A percentile compares a stretch with the other conserved stretches of the same genome.
These are phyloP conservation scores for Circinella minor DNA, from an alignment of 371 early-diverging fungal genomes.

Conservation along the genomic window DNA sequence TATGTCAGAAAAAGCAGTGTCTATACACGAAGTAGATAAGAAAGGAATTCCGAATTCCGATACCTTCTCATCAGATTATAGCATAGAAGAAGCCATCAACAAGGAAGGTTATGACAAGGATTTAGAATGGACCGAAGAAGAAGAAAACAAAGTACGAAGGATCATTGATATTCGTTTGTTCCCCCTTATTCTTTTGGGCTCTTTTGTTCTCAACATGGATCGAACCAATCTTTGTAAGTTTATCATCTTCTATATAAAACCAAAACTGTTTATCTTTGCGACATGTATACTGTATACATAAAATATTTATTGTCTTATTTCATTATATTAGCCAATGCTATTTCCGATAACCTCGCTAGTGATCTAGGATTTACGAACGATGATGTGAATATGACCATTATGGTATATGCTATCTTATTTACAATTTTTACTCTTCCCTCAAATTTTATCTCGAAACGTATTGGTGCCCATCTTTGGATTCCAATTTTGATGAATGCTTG, in stretches of 20 bases:
- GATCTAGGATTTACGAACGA: conserved; percentile 46
- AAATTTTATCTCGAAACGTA: conserved; percentile 52
- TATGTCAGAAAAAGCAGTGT: not conserved
- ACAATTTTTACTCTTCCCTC: conserved; percentile 48
- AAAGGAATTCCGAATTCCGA: not conserved
- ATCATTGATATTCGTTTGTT: conserved; percentile 40
- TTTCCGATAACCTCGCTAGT: conserved; percentile 45
- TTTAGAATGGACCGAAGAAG: conserved; percentile 45
- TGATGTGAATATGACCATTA: conserved; percentile 41
- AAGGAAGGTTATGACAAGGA: conserved; percentile 23
- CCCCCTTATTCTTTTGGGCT: conserved; percentile 39
- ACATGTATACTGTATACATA: not conserved
- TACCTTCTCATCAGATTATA: not conserved
- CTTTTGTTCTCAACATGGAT: conserved; percentile 54
- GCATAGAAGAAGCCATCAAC: not conserved
- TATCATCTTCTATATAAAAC: not conserved
- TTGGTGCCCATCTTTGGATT: conserved; percentile 63
- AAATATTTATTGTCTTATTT: not conserved
- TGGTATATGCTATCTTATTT: conserved; percentile 41
- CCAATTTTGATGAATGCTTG: conserved; percentile 65
- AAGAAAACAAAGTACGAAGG: conserved; percentile 31
- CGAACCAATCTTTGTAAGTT: conserved; percentile 54
- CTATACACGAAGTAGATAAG: not conserved
- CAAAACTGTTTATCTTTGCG: not conserved
- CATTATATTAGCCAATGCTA: conserved; percentile 42